Conservation (phyloP, 495 filamentous ascomycete genomes). For the Neurospora sp. region DNA sequence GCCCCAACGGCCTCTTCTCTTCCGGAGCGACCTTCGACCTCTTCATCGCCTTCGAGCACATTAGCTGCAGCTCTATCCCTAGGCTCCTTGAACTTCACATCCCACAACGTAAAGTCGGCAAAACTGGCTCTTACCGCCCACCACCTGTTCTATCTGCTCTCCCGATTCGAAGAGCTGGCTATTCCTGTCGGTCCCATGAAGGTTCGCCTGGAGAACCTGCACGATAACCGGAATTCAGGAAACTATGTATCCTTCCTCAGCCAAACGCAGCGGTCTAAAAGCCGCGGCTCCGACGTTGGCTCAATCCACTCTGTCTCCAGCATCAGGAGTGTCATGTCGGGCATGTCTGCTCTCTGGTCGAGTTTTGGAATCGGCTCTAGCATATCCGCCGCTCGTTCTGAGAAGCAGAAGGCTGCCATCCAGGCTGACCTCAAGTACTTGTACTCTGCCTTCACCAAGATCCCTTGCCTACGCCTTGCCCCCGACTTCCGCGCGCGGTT, state of each 20-base stretch:
- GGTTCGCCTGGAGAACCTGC: conserved; percentile 86
- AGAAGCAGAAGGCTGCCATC: conserved; percentile 75
- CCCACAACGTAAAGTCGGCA: conserved; percentile 72
- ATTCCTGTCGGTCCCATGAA: conserved; percentile 93
- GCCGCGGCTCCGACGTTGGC: conserved; percentile 67
- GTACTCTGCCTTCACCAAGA: conserved; percentile 97
- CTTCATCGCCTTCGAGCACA: conserved; percentile 59
- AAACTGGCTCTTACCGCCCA: conserved; percentile 94
- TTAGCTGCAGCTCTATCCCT: conserved; percentile 79
- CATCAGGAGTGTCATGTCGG: conserved; percentile 93
- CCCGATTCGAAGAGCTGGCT: conserved; percentile 83
- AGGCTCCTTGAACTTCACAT: conserved; percentile 72
- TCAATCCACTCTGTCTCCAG: conserved; percentile 94
- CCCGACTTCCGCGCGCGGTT: conserved; percentile 82
- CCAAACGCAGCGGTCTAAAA: conserved; percentile 63
- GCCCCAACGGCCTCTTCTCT: conserved; percentile 38
- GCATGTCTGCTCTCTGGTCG: conserved; percentile 87
- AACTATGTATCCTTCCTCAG: conserved; percentile 95
- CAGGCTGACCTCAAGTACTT: conserved; percentile 86
- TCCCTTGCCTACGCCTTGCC: conserved; percentile 77
- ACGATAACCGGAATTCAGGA: conserved; percentile 71
- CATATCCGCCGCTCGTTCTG: conserved; percentile 65
- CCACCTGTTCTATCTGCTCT: conserved; percentile 92
- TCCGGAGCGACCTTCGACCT: conserved; percentile 42
- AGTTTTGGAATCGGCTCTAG: conserved; percentile 69